Percentiles rank a stretch among this genome's conserved stretches.
phyloP scores from a whole-genome alignment of 2,329 filamentous ascomycete genomes.

The Botryosphaeria agaves region DNA sequence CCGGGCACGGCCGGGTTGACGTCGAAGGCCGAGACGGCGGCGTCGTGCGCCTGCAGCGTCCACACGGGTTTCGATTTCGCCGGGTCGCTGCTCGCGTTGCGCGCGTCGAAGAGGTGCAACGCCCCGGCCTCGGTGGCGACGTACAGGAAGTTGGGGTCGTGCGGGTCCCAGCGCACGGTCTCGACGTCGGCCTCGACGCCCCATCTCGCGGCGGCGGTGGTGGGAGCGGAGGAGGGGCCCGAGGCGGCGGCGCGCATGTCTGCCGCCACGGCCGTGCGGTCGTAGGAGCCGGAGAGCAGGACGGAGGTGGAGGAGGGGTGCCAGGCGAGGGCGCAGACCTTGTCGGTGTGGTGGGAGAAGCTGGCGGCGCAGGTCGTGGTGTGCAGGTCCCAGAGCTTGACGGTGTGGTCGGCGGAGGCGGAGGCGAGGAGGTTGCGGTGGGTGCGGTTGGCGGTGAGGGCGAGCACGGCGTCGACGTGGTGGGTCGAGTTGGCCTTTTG shows the following conservation, averaged over 20 bases:
- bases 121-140: conserved; percentile 85
- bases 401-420: conserved; percentile 86
- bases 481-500: conserved; percentile 81
- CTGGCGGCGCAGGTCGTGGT: conserved; percentile 88
- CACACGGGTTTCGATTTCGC: conserved; percentile 70
- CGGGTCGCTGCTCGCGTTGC: conserved; percentile 56
- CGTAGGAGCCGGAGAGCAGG: conserved; percentile 84
- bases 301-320: conserved; percentile 75
- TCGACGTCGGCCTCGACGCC: conserved; percentile 94
- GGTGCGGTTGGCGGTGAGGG: conserved; percentile 78
- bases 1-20: conserved; percentile 81
- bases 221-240: too few species aligned
- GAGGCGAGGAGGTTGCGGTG: conserved; percentile 91
- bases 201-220: conserved; percentile 68
- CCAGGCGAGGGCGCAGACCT: conserved; percentile 93
- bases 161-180: conserved; percentile 80
- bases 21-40: conserved; percentile 81
- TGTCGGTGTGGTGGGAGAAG: conserved; percentile 90
- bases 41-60: conserved; percentile 90
- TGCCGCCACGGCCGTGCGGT: conserved; percentile 81
- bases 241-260: conserved; percentile 95
- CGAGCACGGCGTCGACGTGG: conserved; percentile 86
- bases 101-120: conserved; percentile 80
- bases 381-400: conserved; percentile 95
- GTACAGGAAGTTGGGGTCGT: conserved; percentile 86